Evolutionary conservation across 2,329 filamentous ascomycete genomes (phyloP), one percentile per base, ranked within the genome.

Genomic region (Hypoxylon sp.): DNA sequence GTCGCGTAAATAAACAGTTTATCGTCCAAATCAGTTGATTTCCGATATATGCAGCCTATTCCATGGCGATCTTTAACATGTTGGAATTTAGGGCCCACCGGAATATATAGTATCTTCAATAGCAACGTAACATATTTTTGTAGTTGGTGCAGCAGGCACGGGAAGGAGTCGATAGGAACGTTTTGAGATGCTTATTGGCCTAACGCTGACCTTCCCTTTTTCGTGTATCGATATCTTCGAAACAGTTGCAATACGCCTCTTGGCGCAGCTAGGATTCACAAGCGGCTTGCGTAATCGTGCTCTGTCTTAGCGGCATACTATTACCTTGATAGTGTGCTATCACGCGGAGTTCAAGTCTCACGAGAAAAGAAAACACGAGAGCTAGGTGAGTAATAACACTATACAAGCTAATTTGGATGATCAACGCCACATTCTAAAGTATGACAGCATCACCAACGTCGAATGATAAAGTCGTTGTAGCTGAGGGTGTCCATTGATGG

Each of bases 101-200:
- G 61, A 62, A 61, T 68, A 68, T 70, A 70, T 68, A 68, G 5
- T 46, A 65, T 62, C 57, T 44, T 63, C 56, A 56, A 63, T 65
- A 68, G 68, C 64, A 70, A 68, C 65, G 68, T 70, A 63, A 48
- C 53, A 65, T 67, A 53, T 47, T 67, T 46, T 67, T 46, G 19
- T 31, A 35, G 35, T 44, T 33, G 17, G n/a, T 44, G 35, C 50
- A 65, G 68, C 65, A 57, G 14, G 19, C 26, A 39, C 56, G 65
- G 46, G 65, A 68, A 65, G 44, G 33, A 57, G 51, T 63, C 51
- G 55, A 65, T 67, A 65, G 48, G 53, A 51, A 13, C 14, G 10
- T 58, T 46, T 26, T 11, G 35, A 46, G 11, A 37, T 10, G 10
- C 44, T 50, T 39, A 70, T 70, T 70, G 68, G 10, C 33, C 46